Conservation (phyloP, 495 filamentous ascomycete genomes). For the Aspergillus wentii region DNA sequence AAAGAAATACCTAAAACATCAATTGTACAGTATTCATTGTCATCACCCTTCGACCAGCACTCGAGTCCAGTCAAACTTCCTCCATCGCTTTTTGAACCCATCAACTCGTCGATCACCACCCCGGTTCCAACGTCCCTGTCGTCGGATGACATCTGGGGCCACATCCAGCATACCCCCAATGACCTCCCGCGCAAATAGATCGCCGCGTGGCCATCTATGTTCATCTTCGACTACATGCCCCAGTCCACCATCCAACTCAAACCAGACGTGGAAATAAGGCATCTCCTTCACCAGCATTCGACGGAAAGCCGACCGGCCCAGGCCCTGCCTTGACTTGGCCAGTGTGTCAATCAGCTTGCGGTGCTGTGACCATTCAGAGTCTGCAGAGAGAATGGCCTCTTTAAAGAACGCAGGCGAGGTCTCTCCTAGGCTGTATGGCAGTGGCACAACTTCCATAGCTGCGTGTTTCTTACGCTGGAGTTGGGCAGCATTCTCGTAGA, state of each 20-base stretch:
- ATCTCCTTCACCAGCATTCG: constrained; percentile 86
- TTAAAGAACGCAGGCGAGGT: constrained; percentile 93
- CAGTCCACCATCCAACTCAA: constrained; percentile 83
- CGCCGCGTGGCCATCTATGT: constrained; percentile 83
- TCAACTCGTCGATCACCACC: constrained; percentile 68
- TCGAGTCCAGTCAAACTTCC: constrained; percentile 94
- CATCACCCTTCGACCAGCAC: constrained; percentile 59
- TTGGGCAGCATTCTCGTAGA: constrained; percentile 93
- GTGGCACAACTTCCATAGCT: constrained; percentile 76
- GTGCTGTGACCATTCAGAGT: constrained; percentile 94
- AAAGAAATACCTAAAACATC: no score
- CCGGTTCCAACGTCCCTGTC: constrained; percentile 83
- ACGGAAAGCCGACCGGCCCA: constrained; percentile 80
- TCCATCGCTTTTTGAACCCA: constrained; percentile 79
- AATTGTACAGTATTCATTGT: no score
- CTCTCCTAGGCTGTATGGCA: constrained; percentile 82
- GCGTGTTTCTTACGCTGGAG: constrained; percentile 78
- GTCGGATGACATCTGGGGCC: constrained; percentile 79
- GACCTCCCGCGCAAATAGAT: constrained; percentile 89
- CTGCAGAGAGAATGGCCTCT: constrained; percentile 82
- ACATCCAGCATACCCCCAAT: constrained; percentile 90
- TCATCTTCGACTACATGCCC: constrained; percentile 91
- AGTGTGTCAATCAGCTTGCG: constrained; percentile 90
- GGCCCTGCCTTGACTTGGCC: constrained; percentile 57
- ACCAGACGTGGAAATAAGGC: constrained; percentile 99